A percentile compares a stretch with the other conserved stretches of the same genome.
Evolutionary conservation across 129 eudicot genomes (phyloP).

Genomic region (Gnaphalium uliginosum): DNA sequence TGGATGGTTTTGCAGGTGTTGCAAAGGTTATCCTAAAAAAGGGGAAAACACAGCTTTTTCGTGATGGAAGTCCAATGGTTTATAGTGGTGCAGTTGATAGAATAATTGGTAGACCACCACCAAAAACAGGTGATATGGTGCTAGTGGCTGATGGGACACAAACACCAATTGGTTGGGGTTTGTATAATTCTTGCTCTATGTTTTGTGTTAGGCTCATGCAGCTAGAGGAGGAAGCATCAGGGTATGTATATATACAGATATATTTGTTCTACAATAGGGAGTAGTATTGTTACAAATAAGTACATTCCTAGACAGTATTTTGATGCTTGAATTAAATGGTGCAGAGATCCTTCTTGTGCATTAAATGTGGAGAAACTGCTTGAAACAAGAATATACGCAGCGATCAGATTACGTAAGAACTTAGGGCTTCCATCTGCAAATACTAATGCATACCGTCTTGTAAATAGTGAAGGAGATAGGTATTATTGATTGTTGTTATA

Average conservation of each 20-base stretch:
- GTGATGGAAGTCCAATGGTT: slow-evolving; percentile 91
- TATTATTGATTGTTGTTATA: slow-evolving; percentile 9
- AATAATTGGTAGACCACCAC: slow-evolving; percentile 88
- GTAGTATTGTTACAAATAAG: not conserved
- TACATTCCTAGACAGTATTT: not conserved
- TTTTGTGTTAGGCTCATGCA: slow-evolving; percentile 95
- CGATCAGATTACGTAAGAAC: slow-evolving; percentile 55
- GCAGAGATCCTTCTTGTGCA: slow-evolving; percentile 81
- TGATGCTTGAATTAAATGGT: slow-evolving; percentile 23
- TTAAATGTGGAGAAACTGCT: slow-evolving; percentile 74
- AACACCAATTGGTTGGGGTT: slow-evolving; percentile 91
- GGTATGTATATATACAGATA: slow-evolving; percentile 29
- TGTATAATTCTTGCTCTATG: slow-evolving; percentile 91
- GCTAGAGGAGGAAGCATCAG: slow-evolving; percentile 68
- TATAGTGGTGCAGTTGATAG: slow-evolving; percentile 93
- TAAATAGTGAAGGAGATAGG: slow-evolving; percentile 99
- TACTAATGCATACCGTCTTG: slow-evolving; percentile 92
- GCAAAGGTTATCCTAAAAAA: slow-evolving; percentile 89
- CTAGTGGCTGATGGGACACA: slow-evolving; percentile 92
- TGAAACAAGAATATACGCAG: slow-evolving; percentile 63
- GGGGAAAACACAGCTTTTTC: slow-evolving; percentile 85
- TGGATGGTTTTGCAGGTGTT: slow-evolving; percentile 42
- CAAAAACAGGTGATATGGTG: slow-evolving; percentile 82
- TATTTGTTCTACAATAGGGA: not conserved
- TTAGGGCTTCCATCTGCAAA: slow-evolving; percentile 76